phyloP scores from a whole-genome alignment of 2,329 filamentous ascomycete species.

The Aureobasidium mangrovei region DNA sequence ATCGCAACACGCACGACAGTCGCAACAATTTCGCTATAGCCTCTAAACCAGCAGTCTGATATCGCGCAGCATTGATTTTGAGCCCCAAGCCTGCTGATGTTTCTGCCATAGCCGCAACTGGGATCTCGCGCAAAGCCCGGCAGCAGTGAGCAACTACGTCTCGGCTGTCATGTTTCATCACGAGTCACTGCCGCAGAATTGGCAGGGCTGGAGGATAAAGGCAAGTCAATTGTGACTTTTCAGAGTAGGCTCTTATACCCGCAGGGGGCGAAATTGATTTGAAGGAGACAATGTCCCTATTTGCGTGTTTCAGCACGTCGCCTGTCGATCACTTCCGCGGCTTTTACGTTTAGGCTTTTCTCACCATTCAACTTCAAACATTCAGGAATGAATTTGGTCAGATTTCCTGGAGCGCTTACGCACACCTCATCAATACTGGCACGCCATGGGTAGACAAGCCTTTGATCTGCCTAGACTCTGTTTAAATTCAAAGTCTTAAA shows the following conservation, averaged over 20 bases:
- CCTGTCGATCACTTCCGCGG: neutral
- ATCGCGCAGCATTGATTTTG: neutral
- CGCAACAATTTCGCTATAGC: neutral
- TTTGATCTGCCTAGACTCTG: neutral
- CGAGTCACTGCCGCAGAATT: too few relatives aligned
- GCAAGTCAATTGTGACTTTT: too few relatives aligned
- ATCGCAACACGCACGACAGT: neutral
- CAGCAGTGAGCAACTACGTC: too few relatives aligned
- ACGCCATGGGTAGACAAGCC: too few relatives aligned
- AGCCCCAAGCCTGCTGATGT: too few relatives aligned
- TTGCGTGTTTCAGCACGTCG: neutral
- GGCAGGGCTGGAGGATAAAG: too few relatives aligned
- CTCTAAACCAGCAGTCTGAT: neutral
- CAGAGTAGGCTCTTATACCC: too few relatives aligned
- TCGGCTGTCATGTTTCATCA: too few relatives aligned
- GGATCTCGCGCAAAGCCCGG: too few relatives aligned
- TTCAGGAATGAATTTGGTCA: constrained; percentile 3
- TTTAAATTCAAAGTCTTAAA: neutral
- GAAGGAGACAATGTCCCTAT: neutral
- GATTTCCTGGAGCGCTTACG: neutral
- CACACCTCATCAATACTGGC: neutral
- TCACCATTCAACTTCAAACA: constrained; percentile 7
- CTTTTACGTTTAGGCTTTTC: neutral
- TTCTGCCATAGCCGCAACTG: too few relatives aligned
- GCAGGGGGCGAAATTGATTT: neutral